Evolutionary conservation across 495 filamentous ascomycete species (phyloP), one percentile per base, ranked within the genome.

Genomic region (Daldinia loculata): DNA sequence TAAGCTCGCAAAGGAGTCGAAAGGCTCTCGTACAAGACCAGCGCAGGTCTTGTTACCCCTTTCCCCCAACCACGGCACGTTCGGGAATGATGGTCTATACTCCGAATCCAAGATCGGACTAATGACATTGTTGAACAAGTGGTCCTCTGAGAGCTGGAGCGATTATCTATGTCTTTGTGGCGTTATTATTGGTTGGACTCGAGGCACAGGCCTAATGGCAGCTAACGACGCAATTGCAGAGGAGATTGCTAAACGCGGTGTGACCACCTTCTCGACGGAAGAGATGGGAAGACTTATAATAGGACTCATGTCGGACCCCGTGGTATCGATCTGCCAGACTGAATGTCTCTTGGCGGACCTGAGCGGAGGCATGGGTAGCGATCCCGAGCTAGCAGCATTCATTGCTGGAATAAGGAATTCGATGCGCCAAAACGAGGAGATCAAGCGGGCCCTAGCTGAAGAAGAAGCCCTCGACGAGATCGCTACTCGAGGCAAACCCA

Each of bases 201-300:
- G 95, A 80, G 95, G 95, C 55, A 99, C 95, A 60, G 95, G 95
- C 69, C 85, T 99, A 68, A 99, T 99, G 95, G 90, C 90, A 71
- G 94, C 91, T 67, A 99, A 99, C 84, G 98, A 99, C 78, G 88
- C 95, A 75, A 91, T 97, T 67, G 95, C 95, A 11, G 93, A 98
- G 77, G 95, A 94, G 53, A 91, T 99, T 57, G 93, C 97, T 80
- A 92, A 90, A 72, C 93, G 94, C 74, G 95, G 95, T 74, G 93
- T 98, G 9, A 91, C 93, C 68, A 99, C 95, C 2, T 99, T 99
- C 83, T 97, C 94, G 15, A 94, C 97, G 81, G 92, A 95, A 75
- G 95, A 99, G 81, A 99, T 99, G 95, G 95, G 94, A 4, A 96
- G 96, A 85, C 97, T 97, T 80, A 82, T 99, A 61, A 89, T 98